phyloP scores from a whole-genome alignment of 306 rosid genomes.

The Canavalia gladiata region DNA sequence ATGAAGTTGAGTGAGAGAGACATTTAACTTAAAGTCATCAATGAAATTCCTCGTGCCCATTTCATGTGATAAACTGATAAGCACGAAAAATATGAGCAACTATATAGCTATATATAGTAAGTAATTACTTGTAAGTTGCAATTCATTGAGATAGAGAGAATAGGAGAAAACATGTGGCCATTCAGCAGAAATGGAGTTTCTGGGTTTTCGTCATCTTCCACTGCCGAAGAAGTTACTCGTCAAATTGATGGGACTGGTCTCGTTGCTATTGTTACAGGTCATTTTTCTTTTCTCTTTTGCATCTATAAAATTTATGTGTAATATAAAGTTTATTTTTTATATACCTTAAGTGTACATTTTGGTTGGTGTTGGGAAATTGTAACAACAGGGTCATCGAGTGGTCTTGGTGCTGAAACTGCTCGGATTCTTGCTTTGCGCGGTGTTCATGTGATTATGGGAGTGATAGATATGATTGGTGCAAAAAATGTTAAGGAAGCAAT shows the following conservation, averaged over 20 bases:
- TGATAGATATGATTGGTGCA: constrained; percentile 63
- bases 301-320: too few species aligned
- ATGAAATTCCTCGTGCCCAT: too few species aligned
- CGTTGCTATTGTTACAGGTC: constrained; percentile 84
- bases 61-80: too few species aligned
- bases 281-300: constrained; percentile 19
- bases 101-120: too few species aligned
- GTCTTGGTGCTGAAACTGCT: constrained; percentile 75
- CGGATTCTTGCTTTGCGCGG: constrained; percentile 75
- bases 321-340: too few species aligned
- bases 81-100: too few species aligned
- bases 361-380: neutral
- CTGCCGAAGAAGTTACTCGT: constrained; percentile 73
- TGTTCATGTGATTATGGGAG: constrained; percentile 57
- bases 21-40: too few species aligned
- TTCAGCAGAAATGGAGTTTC: constrained; percentile 44
- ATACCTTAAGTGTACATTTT: too few species aligned
- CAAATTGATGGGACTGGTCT: constrained; percentile 71
- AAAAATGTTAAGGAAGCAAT: constrained; percentile 60
- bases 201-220: constrained; percentile 74
- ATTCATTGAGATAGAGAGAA: neutral
- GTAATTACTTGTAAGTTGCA: neutral
- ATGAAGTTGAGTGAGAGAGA: too few species aligned
- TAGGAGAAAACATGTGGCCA: neutral
- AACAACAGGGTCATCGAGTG: constrained; percentile 73